Base-by-base conservation (phyloP, 805 yeast species). In the Babjeviella inositovora region DNA sequence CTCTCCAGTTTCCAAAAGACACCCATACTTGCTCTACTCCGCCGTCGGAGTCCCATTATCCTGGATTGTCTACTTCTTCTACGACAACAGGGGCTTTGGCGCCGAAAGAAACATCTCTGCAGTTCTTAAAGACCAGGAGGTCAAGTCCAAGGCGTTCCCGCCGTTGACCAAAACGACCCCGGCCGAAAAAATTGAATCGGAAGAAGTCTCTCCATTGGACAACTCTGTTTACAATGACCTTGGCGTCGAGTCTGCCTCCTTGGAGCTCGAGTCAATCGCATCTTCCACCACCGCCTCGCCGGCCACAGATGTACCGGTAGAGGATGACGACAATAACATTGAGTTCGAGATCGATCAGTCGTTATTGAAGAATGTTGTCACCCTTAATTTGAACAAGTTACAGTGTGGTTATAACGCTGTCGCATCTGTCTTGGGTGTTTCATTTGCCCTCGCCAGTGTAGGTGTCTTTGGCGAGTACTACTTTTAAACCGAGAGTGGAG, bases 21-120 rank as follows among this genome's bases (percentile, higher is more conserved):
- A 77, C 45, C 90, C 90, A 11, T 77, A 76, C 41, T 57, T 77
- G 38, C 38, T 77, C 8, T 77, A 77, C 41, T 55, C 75, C 22
- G 57, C 73, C n/a, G 23, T 64, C 6, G 64, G 68, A n/a, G 57
- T 58, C 15, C 66, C 70, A 7, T 20, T 53, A 17, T 52, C 68
- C 7, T 29, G 48, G n/a, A 39, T 37, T 3, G 37, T 31, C 20
- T 42, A 48, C 26, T 32, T 35, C 18, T 41, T 31, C 25, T 33
- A 28, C n/a, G n/a, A n/a, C n/a, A n/a, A n/a, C n/a, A n/a, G n/a
- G n/a, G 14, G 38, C 34, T 14, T 39, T 36, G 23, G 33, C 36
- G 13, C 17, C 26, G 18, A 57, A 51, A 31, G 27, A 34, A 20
- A 35, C 34, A 13, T 27, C 48, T 14, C 28, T 48, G 17, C 27